Base-by-base conservation (phyloP, 805 yeast genomes). In the Limtongia smithiae region DNA sequence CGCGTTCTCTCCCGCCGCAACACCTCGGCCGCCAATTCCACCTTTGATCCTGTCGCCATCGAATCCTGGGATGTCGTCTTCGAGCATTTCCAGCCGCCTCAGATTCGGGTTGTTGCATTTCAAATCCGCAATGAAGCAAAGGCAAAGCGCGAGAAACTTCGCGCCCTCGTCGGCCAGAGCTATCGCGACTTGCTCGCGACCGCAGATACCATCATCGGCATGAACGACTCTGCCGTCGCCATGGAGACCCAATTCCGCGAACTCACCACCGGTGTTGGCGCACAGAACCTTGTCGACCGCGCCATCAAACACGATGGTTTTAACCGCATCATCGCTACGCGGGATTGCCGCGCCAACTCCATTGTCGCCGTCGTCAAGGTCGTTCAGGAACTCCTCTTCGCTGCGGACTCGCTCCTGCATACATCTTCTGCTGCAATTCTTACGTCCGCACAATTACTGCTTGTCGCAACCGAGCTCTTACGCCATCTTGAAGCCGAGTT, bases 91-190 rank as follows among this genome's bases (percentile, higher is more conserved):
- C 50, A 35, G 28, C 57, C 57, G 4, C 51, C 49, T 8, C 57
- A 53, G 33, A 48, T 50, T 22, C 50, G 57, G 34, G 57, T 46
- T 4, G 48, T 53, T 17, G 55, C 51, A 20, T 40, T 43, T 18
- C 54, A 50, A 27, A 35, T 53, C 8, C 35, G 54, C 17, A 32
- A 38, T 22, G 57, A 53, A 24, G 54, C 55, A n/a, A 41, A 43
- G 34, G 44, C 50, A n/a, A 44, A 44, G 41, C 42, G 50, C 5
- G 55, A 53, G 34, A 51, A 53, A 27, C 38, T 53, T 35, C 48
- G 57, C 14, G 34, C 51, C 24, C 48, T 53, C 28, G 57, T 53
- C n/a, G 57, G 57, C 24, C 49, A 51, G 33, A 53, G 57, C 34
- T 53, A 53, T 37, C 55, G 56, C 24, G 57, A 53, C 6, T 22